Conservation (phyloP, 2,329 filamentous ascomycete species). For the Thielaviopsis ethacetica region DNA sequence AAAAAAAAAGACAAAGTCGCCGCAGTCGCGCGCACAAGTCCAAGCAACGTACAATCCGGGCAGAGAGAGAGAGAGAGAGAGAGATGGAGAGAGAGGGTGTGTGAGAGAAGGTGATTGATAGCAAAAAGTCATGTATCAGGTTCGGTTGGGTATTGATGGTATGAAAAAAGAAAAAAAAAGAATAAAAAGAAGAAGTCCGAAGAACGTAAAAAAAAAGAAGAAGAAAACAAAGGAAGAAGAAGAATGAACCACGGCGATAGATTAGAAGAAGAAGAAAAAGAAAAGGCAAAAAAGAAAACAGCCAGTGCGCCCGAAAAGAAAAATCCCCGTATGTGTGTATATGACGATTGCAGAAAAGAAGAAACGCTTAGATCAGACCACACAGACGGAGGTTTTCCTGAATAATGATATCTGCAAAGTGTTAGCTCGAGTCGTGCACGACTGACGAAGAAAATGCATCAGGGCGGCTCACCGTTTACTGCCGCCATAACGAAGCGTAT, state of each 20-base stretch:
- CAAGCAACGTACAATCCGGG: neutral
- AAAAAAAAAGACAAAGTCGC: neutral
- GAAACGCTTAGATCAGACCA: slow-evolving; percentile 67
- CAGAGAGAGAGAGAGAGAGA: neutral
- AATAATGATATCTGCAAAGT: slow-evolving; percentile 79
- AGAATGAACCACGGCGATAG: slow-evolving; percentile 12
- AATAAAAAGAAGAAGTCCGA: slow-evolving; percentile 15
- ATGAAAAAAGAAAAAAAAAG: slow-evolving; percentile 14
- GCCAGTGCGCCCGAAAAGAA: slow-evolving; percentile 11
- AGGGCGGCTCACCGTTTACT: slow-evolving; percentile 63
- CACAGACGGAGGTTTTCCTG: slow-evolving; percentile 97
- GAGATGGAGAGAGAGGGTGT: neutral
- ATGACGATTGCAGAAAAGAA: slow-evolving; percentile 18
- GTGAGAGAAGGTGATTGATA: too few species aligned
- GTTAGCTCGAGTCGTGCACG: slow-evolving; percentile 21
- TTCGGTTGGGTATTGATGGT: slow-evolving; percentile 14
- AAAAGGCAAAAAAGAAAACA: slow-evolving; percentile 17
- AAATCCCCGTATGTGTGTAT: slow-evolving; percentile 12
- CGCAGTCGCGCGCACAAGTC: neutral
- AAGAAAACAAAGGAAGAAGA: slow-evolving; percentile 6
- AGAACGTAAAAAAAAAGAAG: slow-evolving; percentile 14
- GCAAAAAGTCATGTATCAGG: slow-evolving; percentile 8
- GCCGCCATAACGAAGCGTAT: slow-evolving; percentile 99
- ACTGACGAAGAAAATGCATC: slow-evolving; percentile 18
- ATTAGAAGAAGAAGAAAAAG: slow-evolving; percentile 14